Evolutionary conservation across 192 early-diverging fungal genomes (phyloP), one percentile per base, ranked within the genome.

Genomic region (Coemansia sp.): DNA sequence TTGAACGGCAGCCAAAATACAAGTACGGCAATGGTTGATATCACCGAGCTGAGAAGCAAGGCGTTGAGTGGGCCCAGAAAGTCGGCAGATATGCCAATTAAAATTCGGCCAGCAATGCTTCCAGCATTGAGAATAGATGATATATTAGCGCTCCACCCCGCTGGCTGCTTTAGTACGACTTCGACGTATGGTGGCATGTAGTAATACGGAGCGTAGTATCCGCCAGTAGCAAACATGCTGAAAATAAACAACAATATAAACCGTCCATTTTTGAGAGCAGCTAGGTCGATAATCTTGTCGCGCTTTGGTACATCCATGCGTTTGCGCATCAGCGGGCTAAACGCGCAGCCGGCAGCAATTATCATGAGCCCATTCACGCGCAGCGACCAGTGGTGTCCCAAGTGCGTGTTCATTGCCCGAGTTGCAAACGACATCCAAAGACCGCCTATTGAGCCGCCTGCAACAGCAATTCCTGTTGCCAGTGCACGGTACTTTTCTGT

Each of bases 371-470:
- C 87, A 21, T 80, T 81, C 31, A 89, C 80, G n/a, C 91, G 83
- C 9, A 95, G 73, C 5, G 88, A 79, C 87, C 88, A 91, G 19
- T 68, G 48, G 38, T 77, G 68, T 0, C 88, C 89, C n/a, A 89
- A 16, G 2, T 33, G 35, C 14, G 71, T 62, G 1, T 92, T 73
- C 30, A 89, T 71, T 2, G 65, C 65, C n/a, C 82, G 82, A 0
- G 73, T 71, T 0, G 87, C 72, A 44, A 82, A 82, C 12, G 85
- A 71, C 23, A 91, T 49, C 46, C 73, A 81, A 14, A 93, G 67
- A 6, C 90, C 89, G 28, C 92, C 92, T 4, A 91, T 52, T 12
- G 87, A 87, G 5, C 82, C 74, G 0, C 90, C 92, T 12, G 89
- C 71, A 27, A 88, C 77, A 12, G 87, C 88, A 27, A 90, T 50